Evolutionary conservation across 306 rosid species (phyloP).

Genomic region (Gastrolobium bilobum): DNA sequence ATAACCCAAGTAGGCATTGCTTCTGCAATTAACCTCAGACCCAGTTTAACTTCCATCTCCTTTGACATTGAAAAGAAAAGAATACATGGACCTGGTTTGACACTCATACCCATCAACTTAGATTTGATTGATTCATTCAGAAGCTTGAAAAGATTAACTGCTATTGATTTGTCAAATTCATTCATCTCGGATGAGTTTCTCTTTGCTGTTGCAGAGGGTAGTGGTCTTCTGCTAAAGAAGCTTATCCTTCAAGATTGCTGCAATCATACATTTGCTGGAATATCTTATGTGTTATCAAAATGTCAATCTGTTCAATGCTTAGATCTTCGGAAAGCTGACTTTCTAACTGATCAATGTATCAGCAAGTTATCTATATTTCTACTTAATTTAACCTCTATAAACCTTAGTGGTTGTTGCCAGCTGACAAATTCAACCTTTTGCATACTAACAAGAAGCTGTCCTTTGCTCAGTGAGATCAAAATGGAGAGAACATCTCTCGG

Average conservation of each 20-base stretch:
- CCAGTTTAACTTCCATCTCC: conserved; percentile 61
- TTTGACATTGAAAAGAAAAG: conserved; percentile 51
- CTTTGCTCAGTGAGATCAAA: conserved; percentile 57
- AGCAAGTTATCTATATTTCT: conserved; percentile 63
- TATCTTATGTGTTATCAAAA: conserved; percentile 56
- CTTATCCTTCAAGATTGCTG: conserved; percentile 62
- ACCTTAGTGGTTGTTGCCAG: conserved; percentile 59
- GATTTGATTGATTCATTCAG: conserved; percentile 52
- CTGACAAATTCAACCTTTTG: conserved; percentile 67
- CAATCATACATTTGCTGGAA: conserved; percentile 62
- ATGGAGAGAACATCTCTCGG: conserved; percentile 68
- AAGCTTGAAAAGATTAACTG: conserved; percentile 51
- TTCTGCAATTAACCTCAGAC: conserved; percentile 51
- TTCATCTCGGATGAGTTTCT: conserved; percentile 72
- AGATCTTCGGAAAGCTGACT: conserved; percentile 59
- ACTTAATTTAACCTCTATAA: conserved; percentile 57
- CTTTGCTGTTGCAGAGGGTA: conserved; percentile 58
- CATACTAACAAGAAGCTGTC: conserved; percentile 66
- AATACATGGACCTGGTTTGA: conserved; percentile 53
- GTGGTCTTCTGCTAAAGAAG: conserved; percentile 59
- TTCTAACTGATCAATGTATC: conserved; percentile 64
- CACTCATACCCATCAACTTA: conserved; percentile 22
- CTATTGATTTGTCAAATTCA: conserved; percentile 60
- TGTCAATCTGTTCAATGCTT: conserved; percentile 62
- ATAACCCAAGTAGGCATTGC: conserved; percentile 68